phyloP scores from a whole-genome alignment of 139 green algal genomes.

The Tetraselmis striata region DNA sequence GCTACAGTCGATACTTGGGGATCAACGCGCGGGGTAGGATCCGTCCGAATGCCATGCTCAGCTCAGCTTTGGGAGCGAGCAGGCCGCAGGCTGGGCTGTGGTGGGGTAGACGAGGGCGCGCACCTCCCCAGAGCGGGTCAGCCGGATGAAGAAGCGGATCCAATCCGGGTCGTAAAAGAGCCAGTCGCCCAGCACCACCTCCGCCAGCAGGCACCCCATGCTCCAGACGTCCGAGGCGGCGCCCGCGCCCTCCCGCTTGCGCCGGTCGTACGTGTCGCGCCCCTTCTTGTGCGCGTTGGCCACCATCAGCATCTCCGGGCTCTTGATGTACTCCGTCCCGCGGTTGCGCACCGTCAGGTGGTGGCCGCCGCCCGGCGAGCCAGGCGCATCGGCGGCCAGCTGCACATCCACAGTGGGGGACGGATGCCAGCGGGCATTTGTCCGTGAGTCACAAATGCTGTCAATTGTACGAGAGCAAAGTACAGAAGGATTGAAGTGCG shows the following conservation, averaged over 20 bases:
- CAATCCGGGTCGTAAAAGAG: constrained; percentile 64
- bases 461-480: too few species aligned
- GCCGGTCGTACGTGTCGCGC: constrained; percentile 24
- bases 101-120: constrained; percentile 7
- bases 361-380: too few species aligned
- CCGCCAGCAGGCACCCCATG: constrained; percentile 76
- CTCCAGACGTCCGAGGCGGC: constrained; percentile 72
- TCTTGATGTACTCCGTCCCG: constrained; percentile 77
- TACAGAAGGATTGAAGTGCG: too few species aligned
- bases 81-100: constrained; percentile 4
- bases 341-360: constrained; percentile 30
- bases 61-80: too few species aligned
- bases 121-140: constrained; percentile 28
- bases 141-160: constrained; percentile 48
- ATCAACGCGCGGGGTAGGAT: too few species aligned
- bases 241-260: constrained; percentile 43
- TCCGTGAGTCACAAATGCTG: too few species aligned
- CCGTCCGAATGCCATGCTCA: too few species aligned
- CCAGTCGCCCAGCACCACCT: constrained; percentile 64
- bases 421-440: too few species aligned
- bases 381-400: too few species aligned
- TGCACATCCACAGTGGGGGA: too few species aligned
- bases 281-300: constrained; percentile 25
- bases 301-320: constrained; percentile 77
- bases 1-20: too few species aligned